phyloP scores from a whole-genome alignment of 176 grass and related monocot species.

The Zoysia pacifica region DNA sequence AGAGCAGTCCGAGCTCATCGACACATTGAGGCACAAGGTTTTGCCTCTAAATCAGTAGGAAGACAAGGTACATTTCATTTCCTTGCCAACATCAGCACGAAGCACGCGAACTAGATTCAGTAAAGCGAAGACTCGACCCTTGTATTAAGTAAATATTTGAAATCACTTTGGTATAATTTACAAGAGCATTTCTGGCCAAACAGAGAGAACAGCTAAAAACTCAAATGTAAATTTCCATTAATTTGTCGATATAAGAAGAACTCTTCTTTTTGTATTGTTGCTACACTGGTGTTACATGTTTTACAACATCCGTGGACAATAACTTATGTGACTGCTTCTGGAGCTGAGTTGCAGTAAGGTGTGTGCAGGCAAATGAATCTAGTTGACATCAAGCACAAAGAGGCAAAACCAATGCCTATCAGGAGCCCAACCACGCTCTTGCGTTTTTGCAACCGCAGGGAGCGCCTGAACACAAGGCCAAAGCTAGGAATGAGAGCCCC shows the following conservation, averaged over 20 bases:
- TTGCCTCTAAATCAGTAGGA: too few relatives aligned
- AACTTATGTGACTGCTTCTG: slow-evolving; percentile 87
- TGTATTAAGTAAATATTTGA: not conserved
- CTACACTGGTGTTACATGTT: slow-evolving; percentile 50
- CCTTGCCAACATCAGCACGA: too few relatives aligned
- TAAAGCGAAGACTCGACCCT: not conserved
- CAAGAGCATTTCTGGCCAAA: not conserved
- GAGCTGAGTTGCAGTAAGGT: slow-evolving; percentile 97
- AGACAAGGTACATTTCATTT: too few relatives aligned
- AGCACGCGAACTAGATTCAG: not conserved
- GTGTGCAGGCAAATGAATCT: slow-evolving; percentile 95
- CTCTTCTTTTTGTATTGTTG: not conserved
- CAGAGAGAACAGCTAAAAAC: not conserved
- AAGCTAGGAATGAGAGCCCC: slow-evolving; percentile 83
- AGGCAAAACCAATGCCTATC: slow-evolving; percentile 81
- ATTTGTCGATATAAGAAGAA: too few relatives aligned
- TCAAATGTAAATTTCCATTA: not conserved
- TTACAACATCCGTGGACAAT: slow-evolving; percentile 19
- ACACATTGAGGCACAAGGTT: too few relatives aligned
- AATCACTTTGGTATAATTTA: not conserved
- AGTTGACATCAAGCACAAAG: slow-evolving; percentile 81
- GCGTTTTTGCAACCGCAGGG: slow-evolving; percentile 64
- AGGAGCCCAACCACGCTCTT: slow-evolving; percentile 72
- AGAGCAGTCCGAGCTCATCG: too few relatives aligned
- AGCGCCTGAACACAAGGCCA: slow-evolving; percentile 63